A percentile compares a stretch with the other conserved stretches of the same genome.
phyloP scores from a whole-genome alignment of 2,329 filamentous ascomycete species.

The Arthrobotrys conoides region DNA sequence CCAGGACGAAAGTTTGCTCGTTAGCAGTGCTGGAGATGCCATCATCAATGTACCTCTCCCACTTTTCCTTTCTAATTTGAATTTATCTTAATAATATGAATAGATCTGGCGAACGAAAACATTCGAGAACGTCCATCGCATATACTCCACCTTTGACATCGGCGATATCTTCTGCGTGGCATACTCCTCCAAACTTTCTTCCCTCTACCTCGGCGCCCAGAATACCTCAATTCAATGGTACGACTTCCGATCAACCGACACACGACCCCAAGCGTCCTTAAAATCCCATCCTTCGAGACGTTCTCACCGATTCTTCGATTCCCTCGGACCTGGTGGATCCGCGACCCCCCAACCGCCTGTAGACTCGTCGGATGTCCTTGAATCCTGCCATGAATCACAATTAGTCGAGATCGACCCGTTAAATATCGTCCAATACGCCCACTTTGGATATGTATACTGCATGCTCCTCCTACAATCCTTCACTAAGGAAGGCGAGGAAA shows the following conservation, averaged over 20 bases:
- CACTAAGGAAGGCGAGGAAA: conserved; percentile 75
- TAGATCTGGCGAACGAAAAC: conserved; percentile 84
- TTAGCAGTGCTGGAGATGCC: conserved; percentile 93
- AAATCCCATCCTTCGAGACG: conserved; percentile 80
- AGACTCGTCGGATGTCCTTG: conserved; percentile 68
- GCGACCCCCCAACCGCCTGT: conserved; percentile 78
- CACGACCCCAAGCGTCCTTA: conserved; percentile 74
- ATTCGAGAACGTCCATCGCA: conserved; percentile 84
- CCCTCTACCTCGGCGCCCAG: conserved; percentile 90
- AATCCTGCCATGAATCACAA: conserved; percentile 73
- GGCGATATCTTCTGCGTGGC: conserved; percentile 97
- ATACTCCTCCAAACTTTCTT: conserved; percentile 83
- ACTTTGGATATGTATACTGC: conserved; percentile 95
- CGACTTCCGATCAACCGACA: conserved; percentile 76
- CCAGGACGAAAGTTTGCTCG: conserved; percentile 80
- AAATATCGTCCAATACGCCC: conserved; percentile 88
- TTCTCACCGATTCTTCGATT: conserved; percentile 93
- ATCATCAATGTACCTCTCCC: conserved; percentile 79
- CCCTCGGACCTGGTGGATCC: conserved; percentile 84
- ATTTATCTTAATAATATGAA: conserved; percentile 43
- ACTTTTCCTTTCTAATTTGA: neutral
- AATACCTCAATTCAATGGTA: conserved; percentile 98
- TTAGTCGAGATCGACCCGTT: conserved; percentile 85
- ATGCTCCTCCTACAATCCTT: conserved; percentile 88
- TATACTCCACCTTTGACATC: conserved; percentile 93